phyloP scores from a whole-genome alignment of 2,329 filamentous ascomycete genomes.

The Sporothrix pseudoabietina region DNA sequence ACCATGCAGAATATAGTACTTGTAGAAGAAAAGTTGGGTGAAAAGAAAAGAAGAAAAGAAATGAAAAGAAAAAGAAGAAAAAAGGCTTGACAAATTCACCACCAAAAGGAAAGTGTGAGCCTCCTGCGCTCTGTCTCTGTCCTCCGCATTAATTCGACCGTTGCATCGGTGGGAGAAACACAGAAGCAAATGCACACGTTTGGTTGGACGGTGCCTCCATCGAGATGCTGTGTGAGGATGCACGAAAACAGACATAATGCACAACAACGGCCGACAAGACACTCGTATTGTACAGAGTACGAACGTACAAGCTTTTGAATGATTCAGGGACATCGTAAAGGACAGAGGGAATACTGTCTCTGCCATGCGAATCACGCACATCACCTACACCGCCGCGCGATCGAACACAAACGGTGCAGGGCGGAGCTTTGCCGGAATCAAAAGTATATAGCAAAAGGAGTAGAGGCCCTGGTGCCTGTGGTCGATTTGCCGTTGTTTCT shows the following conservation, averaged over 20 bases:
- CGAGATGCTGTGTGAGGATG: not conserved
- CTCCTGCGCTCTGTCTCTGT: not conserved
- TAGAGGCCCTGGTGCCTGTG: not conserved
- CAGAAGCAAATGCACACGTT: not conserved
- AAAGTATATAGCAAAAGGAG: not conserved
- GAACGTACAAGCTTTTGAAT: not conserved
- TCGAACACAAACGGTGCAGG: constrained; percentile 19
- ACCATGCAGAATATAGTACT: not conserved
- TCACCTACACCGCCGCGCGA: not conserved
- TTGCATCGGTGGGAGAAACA: constrained; percentile 1
- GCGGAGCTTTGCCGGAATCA: constrained; percentile 4
- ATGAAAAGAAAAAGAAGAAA: not conserved
- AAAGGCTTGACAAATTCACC: not conserved
- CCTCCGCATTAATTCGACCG: not conserved
- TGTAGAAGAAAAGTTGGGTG: not conserved
- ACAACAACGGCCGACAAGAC: not conserved
- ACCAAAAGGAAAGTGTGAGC: not conserved
- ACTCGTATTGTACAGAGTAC: not conserved
- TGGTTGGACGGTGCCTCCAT: constrained; percentile 11
- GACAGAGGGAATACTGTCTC: not conserved
- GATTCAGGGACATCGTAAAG: not conserved
- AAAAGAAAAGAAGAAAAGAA: not conserved
- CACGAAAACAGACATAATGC: not conserved
- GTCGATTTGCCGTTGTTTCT: not conserved
- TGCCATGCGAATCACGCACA: not conserved